phyloP scores from a whole-genome alignment of 805 yeast genomes.

The Maudiozyma bulderi region DNA sequence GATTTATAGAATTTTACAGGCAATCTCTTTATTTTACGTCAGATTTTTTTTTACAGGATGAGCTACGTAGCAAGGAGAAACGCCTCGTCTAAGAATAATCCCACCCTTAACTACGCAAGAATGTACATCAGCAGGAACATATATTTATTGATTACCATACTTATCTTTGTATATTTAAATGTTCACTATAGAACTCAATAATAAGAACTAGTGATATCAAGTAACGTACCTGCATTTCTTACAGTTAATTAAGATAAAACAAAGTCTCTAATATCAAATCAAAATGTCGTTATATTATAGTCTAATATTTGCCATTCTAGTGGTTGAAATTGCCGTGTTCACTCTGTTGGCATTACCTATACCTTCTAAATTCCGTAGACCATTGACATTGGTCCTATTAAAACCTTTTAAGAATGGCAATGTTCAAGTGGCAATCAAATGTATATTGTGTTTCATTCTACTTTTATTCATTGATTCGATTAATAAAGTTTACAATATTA shows the following conservation, averaged over 20 bases:
- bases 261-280: neutral
- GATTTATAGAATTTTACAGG: too few species aligned
- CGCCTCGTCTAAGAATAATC: neutral
- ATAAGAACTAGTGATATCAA: too few species aligned
- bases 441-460: constrained; percentile 73
- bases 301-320: constrained; percentile 62
- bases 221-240: neutral
- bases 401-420: constrained; percentile 64
- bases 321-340: constrained; percentile 70
- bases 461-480: constrained; percentile 82
- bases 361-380: constrained; percentile 65
- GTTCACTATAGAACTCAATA: too few species aligned
- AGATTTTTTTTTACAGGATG: too few species aligned
- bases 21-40: too few species aligned
- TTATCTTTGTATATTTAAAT: too few species aligned
- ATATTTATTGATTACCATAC: too few species aligned
- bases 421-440: constrained; percentile 68
- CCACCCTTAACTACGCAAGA: too few species aligned
- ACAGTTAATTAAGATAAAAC: neutral
- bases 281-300: constrained; percentile 25
- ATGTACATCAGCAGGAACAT: too few species aligned
- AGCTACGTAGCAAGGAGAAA: too few species aligned
- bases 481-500: constrained; percentile 66
- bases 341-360: constrained; percentile 75
- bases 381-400: constrained; percentile 50